Evolutionary conservation across 176 grass and related monocot species (phyloP).

Genomic region (Pontederia crassipes): DNA sequence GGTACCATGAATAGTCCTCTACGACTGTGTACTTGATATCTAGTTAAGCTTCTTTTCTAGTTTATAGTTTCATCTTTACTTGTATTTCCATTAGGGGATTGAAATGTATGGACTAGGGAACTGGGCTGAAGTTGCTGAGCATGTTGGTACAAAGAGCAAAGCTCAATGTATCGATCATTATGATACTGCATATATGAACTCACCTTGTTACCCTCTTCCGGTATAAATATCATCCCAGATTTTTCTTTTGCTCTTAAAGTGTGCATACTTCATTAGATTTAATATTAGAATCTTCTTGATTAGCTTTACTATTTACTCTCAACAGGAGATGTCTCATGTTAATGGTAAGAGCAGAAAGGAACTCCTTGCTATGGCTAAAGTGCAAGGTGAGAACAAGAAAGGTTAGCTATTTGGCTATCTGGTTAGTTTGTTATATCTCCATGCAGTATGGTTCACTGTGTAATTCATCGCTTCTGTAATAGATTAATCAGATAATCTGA

Average conservation of each 20-base stretch:
- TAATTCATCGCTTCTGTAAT: no score
- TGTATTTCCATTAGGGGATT: slow-evolving; percentile 60
- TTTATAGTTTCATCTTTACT: slow-evolving; percentile 10
- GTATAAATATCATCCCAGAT: slow-evolving; percentile 24
- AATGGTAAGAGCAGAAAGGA: slow-evolving; percentile 98
- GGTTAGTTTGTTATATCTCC: no score
- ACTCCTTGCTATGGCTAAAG: slow-evolving; percentile 98
- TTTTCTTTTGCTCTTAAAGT: no score
- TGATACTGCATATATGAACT: slow-evolving; percentile 80
- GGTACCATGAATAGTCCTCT: slow-evolving; percentile 25
- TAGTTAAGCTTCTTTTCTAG: slow-evolving; percentile 9
- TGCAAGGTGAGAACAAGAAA: slow-evolving; percentile 93
- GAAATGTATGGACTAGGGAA: slow-evolving; percentile 99
- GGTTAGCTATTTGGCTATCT: slow-evolving; percentile 31
- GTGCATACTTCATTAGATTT: no score
- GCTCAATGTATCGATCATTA: slow-evolving; percentile 97
- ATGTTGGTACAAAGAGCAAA: slow-evolving; percentile 97
- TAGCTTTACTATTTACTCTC: slow-evolving; percentile 7
- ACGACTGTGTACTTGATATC: not conserved
- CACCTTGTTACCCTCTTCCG: slow-evolving; percentile 95
- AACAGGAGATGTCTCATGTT: slow-evolving; percentile 90
- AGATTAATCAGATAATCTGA: no score
- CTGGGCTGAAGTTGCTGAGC: slow-evolving; percentile 92
- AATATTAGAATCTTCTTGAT: slow-evolving; percentile 1
- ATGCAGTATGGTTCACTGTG: no score